Evolutionary conservation across 495 filamentous ascomycete species (phyloP), one percentile per base, ranked within the genome.

Genomic region (Pseudoneurospora amorphoporcata): DNA sequence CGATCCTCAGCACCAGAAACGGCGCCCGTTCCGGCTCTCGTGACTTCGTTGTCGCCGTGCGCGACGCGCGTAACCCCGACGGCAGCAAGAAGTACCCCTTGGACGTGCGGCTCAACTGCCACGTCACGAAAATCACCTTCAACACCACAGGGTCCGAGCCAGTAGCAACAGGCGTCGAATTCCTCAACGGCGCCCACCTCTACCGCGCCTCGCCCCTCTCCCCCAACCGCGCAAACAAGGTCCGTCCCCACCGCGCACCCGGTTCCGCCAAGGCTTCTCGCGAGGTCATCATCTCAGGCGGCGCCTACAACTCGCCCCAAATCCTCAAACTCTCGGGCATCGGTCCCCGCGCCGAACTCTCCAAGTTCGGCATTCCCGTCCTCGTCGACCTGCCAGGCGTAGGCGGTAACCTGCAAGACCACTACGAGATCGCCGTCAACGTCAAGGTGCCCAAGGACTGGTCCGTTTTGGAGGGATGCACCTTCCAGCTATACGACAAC

Each of bases 381-480:
- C 71, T 90, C 0, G 73, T 79, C 41, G 85, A 90, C 73, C 81
- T 88, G 0, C 88, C 89, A 0, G 88, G 86, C 14, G 90, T 92
- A 0, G 90, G 90, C 45, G 82, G 82, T n/a, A 92, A 92, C 77
- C 80, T 92, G 2, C 88, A 91, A 70, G 88, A 92, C 74, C 88
- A 87, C 77, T 88, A 89, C 76, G 89, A 91, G 71, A 83, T 81
- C 32, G 75, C 81, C 40, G 83, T 90, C 7, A 81, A 83, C 40
- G 85, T 80, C 68, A 79, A 83, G 2, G 77, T 81, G 8, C 83
- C 85, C 29, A 68, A 76, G 23, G 78, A 86, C 76, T 86, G 83
- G 72, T 75, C 78, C 0, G 77, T 82, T 0, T 78, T 86, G 37
- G 70, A 78, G 12, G 83, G 82, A 41, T 90, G 88, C 78, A 87